Conservation (phyloP, 371 early-diverging fungal genomes). For the Rhizomucor miehei region DNA sequence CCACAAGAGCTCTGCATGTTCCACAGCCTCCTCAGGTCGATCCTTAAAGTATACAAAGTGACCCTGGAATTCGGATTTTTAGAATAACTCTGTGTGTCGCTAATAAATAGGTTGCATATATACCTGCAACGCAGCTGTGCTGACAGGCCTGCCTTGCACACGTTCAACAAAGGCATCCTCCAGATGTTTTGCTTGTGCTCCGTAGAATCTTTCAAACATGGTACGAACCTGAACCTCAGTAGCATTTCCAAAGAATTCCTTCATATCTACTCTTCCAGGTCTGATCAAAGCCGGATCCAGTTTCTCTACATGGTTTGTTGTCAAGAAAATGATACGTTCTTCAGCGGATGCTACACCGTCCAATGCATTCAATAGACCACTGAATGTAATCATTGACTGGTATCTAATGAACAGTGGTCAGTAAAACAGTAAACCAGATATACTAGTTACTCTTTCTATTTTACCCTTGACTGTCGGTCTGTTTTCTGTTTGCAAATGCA, state of each 20-base stretch:
- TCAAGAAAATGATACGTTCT: slow-evolving; percentile 98
- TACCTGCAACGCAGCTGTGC: slow-evolving; percentile 79
- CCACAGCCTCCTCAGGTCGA: slow-evolving; percentile 68
- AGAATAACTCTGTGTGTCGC: background rate
- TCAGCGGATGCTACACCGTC: slow-evolving; percentile 99
- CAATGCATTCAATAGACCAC: slow-evolving; percentile 97
- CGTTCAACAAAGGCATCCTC: slow-evolving; percentile 72
- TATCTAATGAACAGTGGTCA: slow-evolving; percentile 23
- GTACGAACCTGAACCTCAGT: slow-evolving; percentile 68
- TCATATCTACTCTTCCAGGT: slow-evolving; percentile 97
- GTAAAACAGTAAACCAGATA: background rate
- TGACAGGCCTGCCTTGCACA: slow-evolving; percentile 51
- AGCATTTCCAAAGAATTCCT: slow-evolving; percentile 88
- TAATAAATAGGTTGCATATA: background rate
- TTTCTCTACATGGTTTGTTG: slow-evolving; percentile 97
- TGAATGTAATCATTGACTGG: slow-evolving; percentile 97
- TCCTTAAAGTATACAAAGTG: slow-evolving; percentile 92
- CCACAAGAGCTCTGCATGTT: slow-evolving; percentile 36
- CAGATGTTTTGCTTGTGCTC: slow-evolving; percentile 41
- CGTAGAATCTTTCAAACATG: slow-evolving; percentile 93
- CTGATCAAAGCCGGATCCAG: slow-evolving; percentile 98
- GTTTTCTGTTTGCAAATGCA: slow-evolving; percentile 81
- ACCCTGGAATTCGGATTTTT: slow-evolving; percentile 74
- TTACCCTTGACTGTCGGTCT: slow-evolving; percentile 61
- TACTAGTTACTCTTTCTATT: background rate